Evolutionary conservation across 2,329 filamentous ascomycete genomes (phyloP).

Genomic region (Claviceps spartinae): DNA sequence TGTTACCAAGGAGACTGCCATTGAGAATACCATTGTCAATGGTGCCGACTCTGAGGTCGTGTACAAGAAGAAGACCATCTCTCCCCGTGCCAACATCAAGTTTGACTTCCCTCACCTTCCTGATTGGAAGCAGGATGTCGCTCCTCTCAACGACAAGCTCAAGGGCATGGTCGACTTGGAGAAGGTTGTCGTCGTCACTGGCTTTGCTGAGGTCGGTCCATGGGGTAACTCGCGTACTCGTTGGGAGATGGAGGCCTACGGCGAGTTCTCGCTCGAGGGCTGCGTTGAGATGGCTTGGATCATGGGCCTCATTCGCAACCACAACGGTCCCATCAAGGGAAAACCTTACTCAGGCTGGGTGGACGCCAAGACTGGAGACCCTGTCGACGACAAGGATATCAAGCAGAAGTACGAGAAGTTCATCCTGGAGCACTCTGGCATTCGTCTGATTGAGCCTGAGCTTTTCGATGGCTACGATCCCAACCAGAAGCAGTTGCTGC

Average conservation of each 20-base stretch:
- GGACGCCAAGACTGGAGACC: constrained; percentile 84
- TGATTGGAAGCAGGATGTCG: constrained; percentile 82
- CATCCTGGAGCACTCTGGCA: constrained; percentile 92
- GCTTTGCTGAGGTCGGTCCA: constrained; percentile 88
- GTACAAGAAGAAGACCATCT: constrained; percentile 87
- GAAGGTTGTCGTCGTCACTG: constrained; percentile 93
- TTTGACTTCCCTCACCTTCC: constrained; percentile 87
- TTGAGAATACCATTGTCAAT: constrained; percentile 96
- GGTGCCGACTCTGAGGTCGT: constrained; percentile 83
- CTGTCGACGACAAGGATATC: constrained; percentile 94
- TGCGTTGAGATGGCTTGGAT: constrained; percentile 99
- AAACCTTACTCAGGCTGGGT: constrained; percentile 96
- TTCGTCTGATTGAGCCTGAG: constrained; percentile 94
- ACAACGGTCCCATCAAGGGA: constrained; percentile 92
- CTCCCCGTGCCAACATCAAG: constrained; percentile 95
- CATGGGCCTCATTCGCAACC: constrained; percentile 98
- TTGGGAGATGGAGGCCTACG: constrained; percentile 98
- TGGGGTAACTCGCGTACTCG: constrained; percentile 98
- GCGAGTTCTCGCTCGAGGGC: constrained; percentile 92
- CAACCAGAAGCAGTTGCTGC: constrained; percentile 94
- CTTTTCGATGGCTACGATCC: constrained; percentile 95
- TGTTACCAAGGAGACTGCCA: constrained; percentile 86
- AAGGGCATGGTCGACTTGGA: constrained; percentile 98
- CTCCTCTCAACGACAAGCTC: constrained; percentile 74
- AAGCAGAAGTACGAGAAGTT: constrained; percentile 96